Base-by-base conservation (phyloP, 2,329 filamentous ascomycete species). In the Albifimbria verrucaria region DNA sequence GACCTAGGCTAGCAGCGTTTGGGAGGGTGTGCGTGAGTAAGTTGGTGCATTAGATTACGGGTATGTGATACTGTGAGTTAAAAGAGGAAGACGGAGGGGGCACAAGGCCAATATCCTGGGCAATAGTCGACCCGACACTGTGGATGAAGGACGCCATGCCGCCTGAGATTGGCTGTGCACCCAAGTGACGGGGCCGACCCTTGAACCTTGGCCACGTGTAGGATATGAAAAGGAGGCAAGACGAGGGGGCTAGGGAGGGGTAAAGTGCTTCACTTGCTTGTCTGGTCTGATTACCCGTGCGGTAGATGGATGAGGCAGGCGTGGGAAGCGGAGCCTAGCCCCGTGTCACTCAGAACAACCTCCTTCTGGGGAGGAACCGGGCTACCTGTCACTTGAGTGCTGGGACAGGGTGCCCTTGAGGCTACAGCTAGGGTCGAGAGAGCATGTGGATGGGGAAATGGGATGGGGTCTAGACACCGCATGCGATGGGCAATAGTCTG, bases 101-200 rank as follows among this genome's bases (percentile, higher is more conserved):
- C 9, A 32, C 26, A 32, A 32, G 26, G 15, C 26, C 50, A 25
- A 58, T 55, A 46, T 51, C 49, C 53, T 61, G 39, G 48, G 52
- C 41, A 52, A 48, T 45, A 42, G 54, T 49, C 52, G 62, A 64
- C 62, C 62, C 62, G 62, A 64, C 62, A 63, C 60, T 56, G 55
- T 64, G 62, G 62, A 55, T 64, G 60, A 64, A 64, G 62, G 53
- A 60, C 56, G 58, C 59, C 60, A 59, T 63, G 60, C 62, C 62
- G 62, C 58, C 59, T 61, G 49, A 32, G 53, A 53, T 32, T 32
- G 26, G 26, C 26, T 15, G 26, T 15, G 7, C 9, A 15, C 26
- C 26, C 26, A 32, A 15, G 7, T 32, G 26, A 32, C 26, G 26
- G 26, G 26, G 48, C 23, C 57, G 48, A 47, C 55, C 52, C 47